Percentiles rank a stretch among this genome's conserved stretches.
These are phyloP conservation scores for Coccomyxa sp. DNA, from an alignment of 139 green algal species.

Conservation along the genomic window DNA sequence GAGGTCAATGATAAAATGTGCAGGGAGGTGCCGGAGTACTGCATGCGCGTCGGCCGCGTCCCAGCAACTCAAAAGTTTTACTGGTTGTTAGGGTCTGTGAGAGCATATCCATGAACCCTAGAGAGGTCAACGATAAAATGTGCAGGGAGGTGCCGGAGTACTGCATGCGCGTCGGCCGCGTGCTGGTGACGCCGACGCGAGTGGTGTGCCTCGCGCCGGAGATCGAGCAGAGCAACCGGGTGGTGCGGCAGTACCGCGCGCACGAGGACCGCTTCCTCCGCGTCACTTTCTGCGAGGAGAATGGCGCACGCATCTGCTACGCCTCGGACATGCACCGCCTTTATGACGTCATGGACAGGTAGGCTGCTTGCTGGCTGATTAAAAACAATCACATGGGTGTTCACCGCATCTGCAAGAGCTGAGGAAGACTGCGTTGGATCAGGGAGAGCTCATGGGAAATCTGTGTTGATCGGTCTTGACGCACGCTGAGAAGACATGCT, in stretches of 20 bases:
- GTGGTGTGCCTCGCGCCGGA: slow-evolving; percentile 14
- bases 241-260: slow-evolving; percentile 4
- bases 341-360: neutral
- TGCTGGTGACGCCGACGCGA: slow-evolving; percentile 16
- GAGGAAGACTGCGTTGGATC: no score
- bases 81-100: neutral
- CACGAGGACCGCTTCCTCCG: slow-evolving; percentile 16
- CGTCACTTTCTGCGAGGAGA: slow-evolving; percentile 22
- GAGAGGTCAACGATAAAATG: neutral
- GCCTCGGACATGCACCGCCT: neutral
- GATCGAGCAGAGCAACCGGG: slow-evolving; percentile 18
- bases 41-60: slow-evolving; percentile 13
- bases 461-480: no score
- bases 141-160: slow-evolving; percentile 2
- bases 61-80: neutral
- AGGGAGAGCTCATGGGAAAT: no score
- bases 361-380: neutral
- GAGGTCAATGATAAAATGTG: neutral
- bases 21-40: neutral
- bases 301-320: slow-evolving; percentile 11
- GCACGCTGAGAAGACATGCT: no score
- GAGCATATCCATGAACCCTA: neutral
- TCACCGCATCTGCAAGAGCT: no score
- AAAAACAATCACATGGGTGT: no score
- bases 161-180: slow-evolving; percentile 10